A percentile compares a stretch with the other conserved stretches of the same genome.
Evolutionary conservation across 192 early-diverging fungal genomes (phyloP).

Genomic region (Jimgerdemannia flammicorona): DNA sequence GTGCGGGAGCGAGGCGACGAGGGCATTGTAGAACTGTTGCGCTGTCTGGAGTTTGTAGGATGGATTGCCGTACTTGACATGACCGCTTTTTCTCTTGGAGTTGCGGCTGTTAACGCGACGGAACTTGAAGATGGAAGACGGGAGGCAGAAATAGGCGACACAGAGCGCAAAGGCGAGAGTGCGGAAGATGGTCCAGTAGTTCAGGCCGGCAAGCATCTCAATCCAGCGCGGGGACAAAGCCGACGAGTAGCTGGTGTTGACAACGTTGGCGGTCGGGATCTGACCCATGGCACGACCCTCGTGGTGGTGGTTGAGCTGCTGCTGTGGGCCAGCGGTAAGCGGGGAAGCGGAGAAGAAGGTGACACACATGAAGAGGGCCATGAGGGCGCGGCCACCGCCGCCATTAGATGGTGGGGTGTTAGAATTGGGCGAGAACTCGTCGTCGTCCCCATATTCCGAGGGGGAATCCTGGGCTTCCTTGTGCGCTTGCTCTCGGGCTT

Average conservation of each 20-base stretch:
- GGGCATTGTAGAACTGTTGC: conserved; percentile 6
- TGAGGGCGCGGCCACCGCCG: conserved; percentile 37
- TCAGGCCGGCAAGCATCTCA: conserved; percentile 1
- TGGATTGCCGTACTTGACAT: background rate
- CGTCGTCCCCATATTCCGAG: conserved; percentile 2
- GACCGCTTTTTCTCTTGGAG: background rate
- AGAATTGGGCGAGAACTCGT: conserved; percentile 10
- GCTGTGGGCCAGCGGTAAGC: conserved; percentile 19
- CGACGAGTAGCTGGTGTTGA: background rate
- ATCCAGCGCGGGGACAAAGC: background rate
- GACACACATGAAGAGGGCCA: conserved; percentile 58
- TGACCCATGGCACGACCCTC: conserved; percentile 21
- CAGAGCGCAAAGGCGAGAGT: conserved; percentile 5
- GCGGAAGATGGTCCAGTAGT: conserved; percentile 6
- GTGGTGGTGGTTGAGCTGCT: conserved; percentile 19
- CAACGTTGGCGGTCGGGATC: background rate
- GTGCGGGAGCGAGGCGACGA: conserved; percentile 1
- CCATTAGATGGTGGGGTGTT: conserved; percentile 21
- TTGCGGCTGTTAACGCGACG: conserved; percentile 4
- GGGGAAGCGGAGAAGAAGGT: conserved; percentile 47
- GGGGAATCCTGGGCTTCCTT: conserved; percentile 5
- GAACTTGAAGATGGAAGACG: background rate
- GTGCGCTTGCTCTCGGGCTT: background rate
- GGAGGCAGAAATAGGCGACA: background rate
- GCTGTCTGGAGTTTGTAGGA: conserved; percentile 2